A percentile compares a stretch with the other conserved stretches of the same genome.
phyloP scores from a whole-genome alignment of 331 rosid genomes.

The Erythrophleum ivorense region DNA sequence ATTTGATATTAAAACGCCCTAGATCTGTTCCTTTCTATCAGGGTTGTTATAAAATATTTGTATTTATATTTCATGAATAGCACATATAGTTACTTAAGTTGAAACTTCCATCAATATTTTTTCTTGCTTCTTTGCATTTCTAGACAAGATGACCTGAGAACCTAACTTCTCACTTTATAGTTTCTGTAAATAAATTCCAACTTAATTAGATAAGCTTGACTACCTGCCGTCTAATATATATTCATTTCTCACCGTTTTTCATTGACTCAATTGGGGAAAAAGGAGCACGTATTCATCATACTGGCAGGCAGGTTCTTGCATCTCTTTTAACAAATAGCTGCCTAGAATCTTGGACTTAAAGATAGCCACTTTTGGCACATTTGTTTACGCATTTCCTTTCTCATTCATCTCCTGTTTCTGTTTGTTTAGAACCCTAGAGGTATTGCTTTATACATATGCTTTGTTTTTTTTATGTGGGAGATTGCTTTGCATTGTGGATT shows the following conservation, averaged over 20 bases:
- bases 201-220: background rate
- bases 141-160: background rate
- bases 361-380: background rate
- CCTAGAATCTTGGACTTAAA: background rate
- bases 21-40: conserved; percentile 16
- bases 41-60: background rate
- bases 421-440: conserved; percentile 12
- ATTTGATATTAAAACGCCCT: conserved; percentile 12
- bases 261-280: background rate
- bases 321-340: background rate
- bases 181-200: background rate
- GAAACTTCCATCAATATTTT: background rate
- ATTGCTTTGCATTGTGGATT: conserved; percentile 11
- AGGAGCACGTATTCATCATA: background rate
- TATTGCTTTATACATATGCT: conserved; percentile 5
- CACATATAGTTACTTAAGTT: background rate
- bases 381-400: background rate
- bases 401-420: background rate
- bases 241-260: background rate
- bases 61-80: conserved; percentile 3
- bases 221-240: background rate
- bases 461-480: background rate
- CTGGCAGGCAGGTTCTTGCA: background rate
- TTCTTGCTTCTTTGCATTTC: background rate
- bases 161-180: background rate